These are phyloP conservation scores for Acaromyces ingoldii DNA, from an alignment of 1,284 basidiomycete species.

Conservation along the genomic window DNA sequence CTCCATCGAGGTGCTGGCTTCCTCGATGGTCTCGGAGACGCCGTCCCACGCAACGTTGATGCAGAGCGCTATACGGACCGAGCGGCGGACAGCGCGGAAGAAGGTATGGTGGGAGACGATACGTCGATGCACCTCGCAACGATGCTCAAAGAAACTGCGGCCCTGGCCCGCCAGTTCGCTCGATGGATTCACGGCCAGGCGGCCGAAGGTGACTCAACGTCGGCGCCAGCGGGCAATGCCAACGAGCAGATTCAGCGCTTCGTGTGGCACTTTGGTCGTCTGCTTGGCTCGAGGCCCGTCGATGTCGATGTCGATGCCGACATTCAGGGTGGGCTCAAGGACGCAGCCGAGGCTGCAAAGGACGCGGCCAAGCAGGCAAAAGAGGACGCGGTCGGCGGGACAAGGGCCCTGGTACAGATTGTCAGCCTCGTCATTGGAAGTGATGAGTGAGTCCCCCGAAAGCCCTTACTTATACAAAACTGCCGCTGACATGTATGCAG, in stretches of 20 bases:
- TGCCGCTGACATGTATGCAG: background rate
- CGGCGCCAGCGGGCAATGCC: background rate
- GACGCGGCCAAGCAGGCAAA: conserved; percentile 2
- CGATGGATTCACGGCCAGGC: conserved; percentile 4
- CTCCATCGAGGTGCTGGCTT: conserved; percentile 4
- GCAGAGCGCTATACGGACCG: too few species aligned
- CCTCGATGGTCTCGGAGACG: conserved; percentile 1
- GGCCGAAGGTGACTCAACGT: background rate
- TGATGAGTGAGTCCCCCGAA: conserved; percentile 2
- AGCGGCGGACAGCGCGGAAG: background rate
- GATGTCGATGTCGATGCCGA: conserved; percentile 5
- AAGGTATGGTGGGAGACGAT: background rate
- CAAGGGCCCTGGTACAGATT: background rate
- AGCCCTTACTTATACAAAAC: background rate
- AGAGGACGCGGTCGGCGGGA: background rate
- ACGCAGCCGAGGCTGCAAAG: conserved; percentile 1
- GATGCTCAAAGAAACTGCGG: background rate
- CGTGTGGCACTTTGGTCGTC: conserved; percentile 1
- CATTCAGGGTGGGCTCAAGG: background rate
- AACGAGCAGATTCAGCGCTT: conserved; percentile 7
- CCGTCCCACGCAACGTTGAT: background rate
- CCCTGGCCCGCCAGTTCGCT: conserved; percentile 1
- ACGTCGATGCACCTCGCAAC: background rate
- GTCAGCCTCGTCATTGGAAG: conserved; percentile 3
- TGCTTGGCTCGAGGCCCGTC: background rate